These are phyloP conservation scores for Lactifluus echinatus DNA, from an alignment of 768 basidiomycete species.

Conservation along the genomic window DNA sequence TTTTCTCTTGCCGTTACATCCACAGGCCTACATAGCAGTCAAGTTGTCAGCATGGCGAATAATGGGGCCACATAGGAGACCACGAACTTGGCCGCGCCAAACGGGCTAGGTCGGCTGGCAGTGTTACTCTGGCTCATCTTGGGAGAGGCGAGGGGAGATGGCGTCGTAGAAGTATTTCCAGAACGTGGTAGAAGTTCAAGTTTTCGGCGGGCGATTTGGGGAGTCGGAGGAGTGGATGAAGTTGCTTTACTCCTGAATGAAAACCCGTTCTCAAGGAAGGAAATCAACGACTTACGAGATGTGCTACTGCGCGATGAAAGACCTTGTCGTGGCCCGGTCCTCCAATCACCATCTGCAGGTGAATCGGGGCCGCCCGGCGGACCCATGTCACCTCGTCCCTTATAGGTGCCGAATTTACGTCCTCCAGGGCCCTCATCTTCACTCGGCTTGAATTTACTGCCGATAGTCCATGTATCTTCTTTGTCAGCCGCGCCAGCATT, in stretches of 20 bases:
- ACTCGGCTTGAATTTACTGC: slow-evolving; percentile 62
- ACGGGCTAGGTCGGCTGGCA: slow-evolving; percentile 56
- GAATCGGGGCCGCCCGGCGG: slow-evolving; percentile 33
- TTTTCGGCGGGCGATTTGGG: slow-evolving; percentile 69
- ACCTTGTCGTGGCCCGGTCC: slow-evolving; percentile 38
- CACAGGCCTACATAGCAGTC: slow-evolving; percentile 51
- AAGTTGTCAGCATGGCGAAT: not conserved
- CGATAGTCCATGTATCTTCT: slow-evolving; percentile 73
- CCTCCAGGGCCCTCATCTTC: slow-evolving; percentile 26
- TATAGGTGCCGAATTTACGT: slow-evolving; percentile 23
- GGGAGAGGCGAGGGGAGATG: slow-evolving; percentile 74
- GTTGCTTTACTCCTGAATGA: slow-evolving; percentile 37
- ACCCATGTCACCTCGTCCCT: slow-evolving; percentile 46
- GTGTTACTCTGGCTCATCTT: slow-evolving; percentile 46
- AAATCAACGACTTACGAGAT: slow-evolving; percentile 46
- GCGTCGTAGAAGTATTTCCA: slow-evolving; percentile 51
- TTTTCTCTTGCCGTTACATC: slow-evolving; percentile 73
- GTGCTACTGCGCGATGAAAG: slow-evolving; percentile 35
- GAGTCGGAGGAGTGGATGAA: slow-evolving; percentile 72
- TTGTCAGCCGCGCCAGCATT: slow-evolving; percentile 50
- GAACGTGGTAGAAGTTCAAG: slow-evolving; percentile 82
- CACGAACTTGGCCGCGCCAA: slow-evolving; percentile 74
- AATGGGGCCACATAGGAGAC: not conserved
- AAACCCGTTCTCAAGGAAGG: not conserved
- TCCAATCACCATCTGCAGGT: slow-evolving; percentile 67